Percentiles rank a stretch among this genome's conserved stretches.
These are phyloP conservation scores for Danielozyma ontarioensis DNA, from an alignment of 805 yeast genomes.

Conservation along the genomic window DNA sequence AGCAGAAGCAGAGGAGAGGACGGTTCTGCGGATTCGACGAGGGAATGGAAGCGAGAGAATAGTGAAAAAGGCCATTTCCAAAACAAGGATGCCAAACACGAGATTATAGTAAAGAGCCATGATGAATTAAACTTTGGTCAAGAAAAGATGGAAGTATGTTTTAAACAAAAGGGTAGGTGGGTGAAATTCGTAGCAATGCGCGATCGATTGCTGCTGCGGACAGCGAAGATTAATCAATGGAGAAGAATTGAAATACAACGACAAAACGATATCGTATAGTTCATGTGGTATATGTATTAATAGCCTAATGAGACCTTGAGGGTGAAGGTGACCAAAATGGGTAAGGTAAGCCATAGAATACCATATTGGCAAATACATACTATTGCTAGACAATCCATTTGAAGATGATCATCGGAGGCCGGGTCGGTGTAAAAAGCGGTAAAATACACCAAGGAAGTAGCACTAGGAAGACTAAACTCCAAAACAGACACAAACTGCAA, in stretches of 20 bases:
- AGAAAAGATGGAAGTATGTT: no score
- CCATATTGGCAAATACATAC: slow-evolving; percentile 71
- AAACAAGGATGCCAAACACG: slow-evolving; percentile 70
- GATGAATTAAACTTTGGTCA: no score
- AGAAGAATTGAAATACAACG: no score
- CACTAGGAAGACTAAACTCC: slow-evolving; percentile 78
- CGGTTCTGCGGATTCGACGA: slow-evolving; percentile 59
- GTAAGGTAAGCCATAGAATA: slow-evolving; percentile 60
- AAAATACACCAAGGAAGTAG: slow-evolving; percentile 81
- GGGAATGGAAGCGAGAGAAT: slow-evolving; percentile 86
- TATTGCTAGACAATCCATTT: slow-evolving; percentile 84
- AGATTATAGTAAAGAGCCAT: slow-evolving; percentile 43
- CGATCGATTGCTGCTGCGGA: background rate
- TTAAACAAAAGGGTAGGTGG: background rate
- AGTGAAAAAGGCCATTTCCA: slow-evolving; percentile 76
- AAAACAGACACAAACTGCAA: slow-evolving; percentile 70
- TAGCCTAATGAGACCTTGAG: slow-evolving; percentile 47
- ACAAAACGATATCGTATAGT: no score
- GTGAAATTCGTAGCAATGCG: background rate
- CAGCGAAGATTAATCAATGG: no score
- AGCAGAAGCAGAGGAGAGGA: slow-evolving; percentile 55
- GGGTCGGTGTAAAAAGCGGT: slow-evolving; percentile 85
- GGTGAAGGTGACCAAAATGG: slow-evolving; percentile 70
- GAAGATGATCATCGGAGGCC: slow-evolving; percentile 43
- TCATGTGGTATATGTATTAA: no score